Base-by-base conservation (phyloP, 1,139 yeast species). In the Geotrichum carabidarum region DNA sequence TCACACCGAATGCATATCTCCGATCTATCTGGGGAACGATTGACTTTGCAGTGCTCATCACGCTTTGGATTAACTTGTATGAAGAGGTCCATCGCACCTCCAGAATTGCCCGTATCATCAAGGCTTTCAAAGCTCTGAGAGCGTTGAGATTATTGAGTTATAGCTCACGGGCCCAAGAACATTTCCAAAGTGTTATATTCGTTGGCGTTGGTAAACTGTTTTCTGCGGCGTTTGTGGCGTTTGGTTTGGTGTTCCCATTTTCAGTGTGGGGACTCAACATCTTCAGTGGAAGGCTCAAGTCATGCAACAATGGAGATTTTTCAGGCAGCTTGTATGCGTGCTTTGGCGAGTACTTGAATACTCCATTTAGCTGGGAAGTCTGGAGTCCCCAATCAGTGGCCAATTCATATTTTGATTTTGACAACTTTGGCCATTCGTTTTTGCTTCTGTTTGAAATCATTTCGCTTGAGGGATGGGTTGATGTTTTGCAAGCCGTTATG, bases 401-500 rank as follows among this genome's bases (percentile, higher is more conserved):
- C 0, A 76, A 83, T 42, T 90, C 93, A 0, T 76, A 77, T 43
- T 74, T 88, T 50, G 78, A 85, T 58, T 83, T 88, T 68, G 83
- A 91, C 64, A 68, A 74, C 14, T 90, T 89, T 69, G 71, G 80
- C 1, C 75, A 79, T 14, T 78, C 97, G 0, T 75, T 93, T 46
- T 74, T 84, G 17, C 75, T 93, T 0, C 73, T 89, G 42, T 91
- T 86, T 68, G 93, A 90, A 65, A 86, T 91, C 53, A 78, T 90
- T 30, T 89, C 97, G 0, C 74, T 91, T 51, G 98, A 93, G 74
- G 99, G 98, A 11, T 93, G 99, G 98, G 81, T 79, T 0, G 97
- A 91, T 67, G 75, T 91, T 31, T 70, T 91, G 51, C 62, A 74
- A 36, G 79, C 86, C 57, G 78, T 87, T 11, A 85, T 87, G 81